Base-by-base conservation (phyloP, 1,139 yeast species). In the Magnusiomyces sp. region DNA sequence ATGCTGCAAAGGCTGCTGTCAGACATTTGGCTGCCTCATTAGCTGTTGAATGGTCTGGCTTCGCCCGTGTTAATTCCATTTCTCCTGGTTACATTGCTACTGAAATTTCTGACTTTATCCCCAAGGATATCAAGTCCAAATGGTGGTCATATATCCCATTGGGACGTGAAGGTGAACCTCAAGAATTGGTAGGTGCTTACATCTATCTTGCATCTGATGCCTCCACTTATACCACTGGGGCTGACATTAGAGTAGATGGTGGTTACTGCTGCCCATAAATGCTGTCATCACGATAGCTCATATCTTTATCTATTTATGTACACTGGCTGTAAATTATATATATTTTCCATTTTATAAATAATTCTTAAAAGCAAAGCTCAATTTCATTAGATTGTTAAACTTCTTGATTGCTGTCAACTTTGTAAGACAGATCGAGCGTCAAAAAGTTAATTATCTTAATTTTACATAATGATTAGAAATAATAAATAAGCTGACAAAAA, bases 31-130 rank as follows among this genome's bases (percentile, higher is more conserved):
- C 85, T 50, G 81, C 77, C 65, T 85, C 95, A 1, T 74, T 88
- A 56, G 95, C 95, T 11, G 86, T 88, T 44, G 96, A 88, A 69
- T 88, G 92, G 89, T 84, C 95, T 32, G 81, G 81, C 2, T 87
- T 85, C 64, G 95, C 95, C 13, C 79, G 95, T 64, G 95, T 83
- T 52, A 88, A 88, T 72, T 73, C 89, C 37, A 72, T 88, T 46
- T 83, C 94, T 20, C 96, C 95, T 14, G 96, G 96, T 14, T 88
- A 88, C 73, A 82, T 87, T 62, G 76, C 71, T 56, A 83, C 92
- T 5, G 87, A 83, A 55, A 74, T 84, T 56, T 77, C 86, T 7
- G 80, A 78, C 62, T 78, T 77, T 59, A 75, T 80, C 5, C 76
- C 79, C 43, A 59, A 65, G 53, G 80, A 76, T 38, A 68, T 74